Percentiles rank a stretch among this genome's conserved stretches.
These are phyloP conservation scores for Plasmodium knowlesi DNA, from an alignment of 169 alveolate species.

Conservation along the genomic window DNA sequence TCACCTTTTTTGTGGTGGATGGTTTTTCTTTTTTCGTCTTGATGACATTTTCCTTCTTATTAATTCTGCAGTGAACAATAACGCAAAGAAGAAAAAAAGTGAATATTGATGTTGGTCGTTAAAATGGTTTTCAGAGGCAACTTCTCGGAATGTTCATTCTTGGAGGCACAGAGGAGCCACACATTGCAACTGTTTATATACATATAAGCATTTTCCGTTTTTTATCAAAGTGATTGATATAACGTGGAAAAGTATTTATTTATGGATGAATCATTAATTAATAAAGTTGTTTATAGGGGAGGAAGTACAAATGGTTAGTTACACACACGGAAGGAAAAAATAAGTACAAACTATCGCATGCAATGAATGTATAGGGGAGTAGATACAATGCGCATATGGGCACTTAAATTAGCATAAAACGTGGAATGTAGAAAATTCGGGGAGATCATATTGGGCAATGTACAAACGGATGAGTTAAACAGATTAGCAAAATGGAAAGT, in stretches of 20 bases:
- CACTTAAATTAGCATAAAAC: too few relatives aligned
- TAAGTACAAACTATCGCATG: too few relatives aligned
- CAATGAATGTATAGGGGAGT: too few relatives aligned
- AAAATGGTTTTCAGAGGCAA: neutral
- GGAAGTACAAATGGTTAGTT: neutral
- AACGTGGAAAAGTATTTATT: neutral
- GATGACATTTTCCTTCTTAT: neutral
- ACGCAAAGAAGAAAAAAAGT: neutral
- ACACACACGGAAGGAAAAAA: neutral
- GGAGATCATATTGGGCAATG: too few relatives aligned
- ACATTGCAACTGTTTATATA: neutral
- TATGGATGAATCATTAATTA: neutral
- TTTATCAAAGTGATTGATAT: too few relatives aligned
- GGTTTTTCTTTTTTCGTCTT: slow-evolving; percentile 7
- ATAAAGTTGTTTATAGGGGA: neutral
- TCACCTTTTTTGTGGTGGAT: neutral
- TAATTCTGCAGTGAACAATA: neutral
- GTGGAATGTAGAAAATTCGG: too few relatives aligned
- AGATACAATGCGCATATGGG: too few relatives aligned
- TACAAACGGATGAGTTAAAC: neutral
- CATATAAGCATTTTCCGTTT: too few relatives aligned
- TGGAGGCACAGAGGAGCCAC: neutral
- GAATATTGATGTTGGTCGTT: neutral
- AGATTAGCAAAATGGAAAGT: neutral
- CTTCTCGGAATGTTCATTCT: neutral